Conservation (phyloP, 768 basidiomycete genomes). For the Lactifluus piperatus region DNA sequence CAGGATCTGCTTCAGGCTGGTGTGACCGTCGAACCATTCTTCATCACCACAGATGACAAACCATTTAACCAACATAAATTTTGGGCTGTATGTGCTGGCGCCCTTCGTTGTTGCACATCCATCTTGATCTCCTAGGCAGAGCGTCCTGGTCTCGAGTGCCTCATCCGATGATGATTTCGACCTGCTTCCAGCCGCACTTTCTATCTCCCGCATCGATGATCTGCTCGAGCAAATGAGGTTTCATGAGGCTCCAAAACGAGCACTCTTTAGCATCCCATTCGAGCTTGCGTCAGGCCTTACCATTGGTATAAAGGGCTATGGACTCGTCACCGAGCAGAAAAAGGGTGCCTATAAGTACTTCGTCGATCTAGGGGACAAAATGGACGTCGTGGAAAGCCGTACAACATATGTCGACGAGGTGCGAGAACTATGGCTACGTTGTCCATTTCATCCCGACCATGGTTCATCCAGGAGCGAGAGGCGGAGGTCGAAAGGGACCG, state of each 20-base stretch:
- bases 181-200: conserved; percentile 58
- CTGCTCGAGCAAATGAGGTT: conserved; percentile 73
- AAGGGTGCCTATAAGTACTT: conserved; percentile 81
- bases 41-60: conserved; percentile 62
- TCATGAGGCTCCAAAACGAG: conserved; percentile 75
- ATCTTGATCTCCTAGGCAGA: conserved; percentile 31
- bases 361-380: conserved; percentile 63
- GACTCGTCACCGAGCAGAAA: conserved; percentile 80
- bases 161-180: conserved; percentile 43
- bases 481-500: conserved; percentile 30
- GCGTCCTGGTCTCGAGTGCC: conserved; percentile 46
- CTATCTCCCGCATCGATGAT: conserved; percentile 70
- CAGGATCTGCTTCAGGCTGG: conserved; percentile 81
- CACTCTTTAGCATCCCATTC: conserved; percentile 75
- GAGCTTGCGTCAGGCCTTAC: conserved; percentile 63
- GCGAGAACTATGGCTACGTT: conserved; percentile 5
- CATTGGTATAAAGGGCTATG: conserved; percentile 87
- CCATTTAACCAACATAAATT: conserved; percentile 69
- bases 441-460: not conserved
- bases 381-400: conserved; percentile 64
- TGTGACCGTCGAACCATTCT: conserved; percentile 78
- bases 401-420: conserved; percentile 78
- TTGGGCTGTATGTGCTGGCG: conserved; percentile 51
- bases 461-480: conserved; percentile 26
- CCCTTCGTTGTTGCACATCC: not conserved